Evolutionary conservation across 257 asterid species (phyloP).

Genomic region (Voacanga thouarsii): DNA sequence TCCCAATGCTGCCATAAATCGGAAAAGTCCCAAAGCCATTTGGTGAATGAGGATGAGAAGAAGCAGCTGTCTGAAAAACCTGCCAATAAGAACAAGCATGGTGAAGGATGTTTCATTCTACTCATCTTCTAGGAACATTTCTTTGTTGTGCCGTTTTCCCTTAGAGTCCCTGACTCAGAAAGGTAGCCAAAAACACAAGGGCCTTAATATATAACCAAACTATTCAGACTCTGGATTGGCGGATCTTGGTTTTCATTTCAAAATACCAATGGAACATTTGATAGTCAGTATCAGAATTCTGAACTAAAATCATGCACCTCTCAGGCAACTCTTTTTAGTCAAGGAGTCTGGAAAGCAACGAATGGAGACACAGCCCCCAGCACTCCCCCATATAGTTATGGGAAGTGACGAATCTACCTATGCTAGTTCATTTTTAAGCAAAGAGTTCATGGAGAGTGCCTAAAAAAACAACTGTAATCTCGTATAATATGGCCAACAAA

Average conservation of each 20-base stretch:
- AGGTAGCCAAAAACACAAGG: not conserved
- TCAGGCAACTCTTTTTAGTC: not conserved
- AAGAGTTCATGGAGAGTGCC: not conserved
- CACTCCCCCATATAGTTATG: not conserved
- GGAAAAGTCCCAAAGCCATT: conserved; percentile 43
- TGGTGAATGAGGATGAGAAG: conserved; percentile 39
- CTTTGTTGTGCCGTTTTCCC: not conserved
- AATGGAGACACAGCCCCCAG: not conserved
- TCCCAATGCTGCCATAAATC: conserved; percentile 47
- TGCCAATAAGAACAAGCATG: conserved; percentile 17
- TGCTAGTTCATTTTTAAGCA: not conserved
- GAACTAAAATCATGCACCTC: not conserved
- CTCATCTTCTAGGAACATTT: not conserved
- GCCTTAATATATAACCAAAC: not conserved
- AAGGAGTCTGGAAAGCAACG: not conserved
- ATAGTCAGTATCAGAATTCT: not conserved
- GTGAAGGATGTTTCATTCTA: not conserved
- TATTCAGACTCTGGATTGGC: not conserved
- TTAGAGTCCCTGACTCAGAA: not conserved
- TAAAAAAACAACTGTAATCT: not conserved
- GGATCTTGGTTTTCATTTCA: not conserved
- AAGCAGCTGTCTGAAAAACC: conserved; percentile 47
- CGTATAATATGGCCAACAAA: not conserved
- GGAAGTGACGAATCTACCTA: not conserved
- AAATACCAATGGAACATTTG: not conserved